Evolutionary conservation across 2,329 filamentous ascomycete species (phyloP), one percentile per base, ranked within the genome.

Genomic region (Epichloe uncinata): DNA sequence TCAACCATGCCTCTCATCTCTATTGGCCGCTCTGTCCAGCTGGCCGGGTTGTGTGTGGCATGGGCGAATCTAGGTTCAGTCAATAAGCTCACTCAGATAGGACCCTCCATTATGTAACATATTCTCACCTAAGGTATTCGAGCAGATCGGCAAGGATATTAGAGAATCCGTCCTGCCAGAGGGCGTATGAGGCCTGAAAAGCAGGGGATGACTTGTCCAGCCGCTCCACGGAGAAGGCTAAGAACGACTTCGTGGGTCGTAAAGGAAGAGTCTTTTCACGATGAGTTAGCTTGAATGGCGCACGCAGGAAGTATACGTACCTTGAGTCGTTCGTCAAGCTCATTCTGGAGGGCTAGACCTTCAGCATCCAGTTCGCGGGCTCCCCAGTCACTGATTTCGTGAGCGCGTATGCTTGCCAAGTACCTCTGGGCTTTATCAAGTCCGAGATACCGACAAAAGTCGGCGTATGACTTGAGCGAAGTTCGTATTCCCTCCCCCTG

Each of bases 181-280:
- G 69, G 16, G 75, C 73, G 57, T 82, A 84, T 0, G 89, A 87
- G 26, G 85, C 80, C 53, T 85, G 79, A 57, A 90, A 93, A 0
- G 86, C 74, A 8, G 79, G 69, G 4, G 85, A 83, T 5, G 77
- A 76, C 57, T 85, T 86, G 45, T 88, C 84, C 7, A 97, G 69
- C 61, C 88, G 88, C 58, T 98, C 94, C 0, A 93, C 91, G 0
- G 91, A 94, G 45, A 90, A 91, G 2, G 85, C 86, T n/a, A 98
- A 70, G 61, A 97, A 86, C 0, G 87, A 88, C 63, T 96, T 96
- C 2, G 91, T 96, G 6, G 86, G 78, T 50, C 91, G 81, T 41
- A 98, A 69, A 4, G 93, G 93, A 13, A 97, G 69, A 52, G 77
- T 74, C 74, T 85, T 18, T 45, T 13, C 7, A 37, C 42, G 7